Base-by-base conservation (phyloP, 2,329 filamentous ascomycete genomes). In the Ilyonectria mors-panacis region DNA sequence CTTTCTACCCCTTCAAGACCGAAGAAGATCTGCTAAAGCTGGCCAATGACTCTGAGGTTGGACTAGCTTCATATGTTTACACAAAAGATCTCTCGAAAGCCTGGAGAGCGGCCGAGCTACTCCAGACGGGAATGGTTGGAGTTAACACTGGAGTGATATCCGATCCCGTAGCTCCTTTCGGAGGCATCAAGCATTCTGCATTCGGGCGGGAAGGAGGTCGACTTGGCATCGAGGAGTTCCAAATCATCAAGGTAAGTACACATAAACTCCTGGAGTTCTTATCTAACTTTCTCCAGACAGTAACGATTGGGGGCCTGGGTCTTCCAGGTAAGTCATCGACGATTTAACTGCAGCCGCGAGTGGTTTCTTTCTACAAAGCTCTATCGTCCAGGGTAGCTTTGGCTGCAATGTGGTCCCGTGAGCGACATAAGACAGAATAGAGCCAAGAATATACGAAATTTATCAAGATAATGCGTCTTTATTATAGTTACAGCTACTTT, bases 181-280 rank as follows among this genome's bases (percentile, higher is more conserved):
- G 92, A 19, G 92, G 92, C 68, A 89, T 94, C 50, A 94, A 94
- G 81, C 84, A 93, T 80, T 92, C 88, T 71, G 92, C 92, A 39
- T 93, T 93, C 73, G 92, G 92, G 13, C 84, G 90, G 58, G 92
- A 94, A 79, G 92, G 92, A 19, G 90, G 89, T 68, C 86, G 87
- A 76, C 91, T 92, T 66, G 91, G 91, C 15, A 88, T 93, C 67
- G 87, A 90, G 33, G 92, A 93, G 80, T 93, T 44, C 15, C 54
- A 57, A 23, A 57, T 44, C 2, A 37, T 57, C 13, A 57, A 57
- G 35, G 39, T 57, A 42, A 55, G 35, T 37, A 4, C 8, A 37
- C 1, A 37, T 26, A 1, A 26, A 26, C 26, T 37, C 35, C 10
- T 10, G 8, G 13, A 37, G 35, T 8, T 37, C 9, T 15, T 37